Evolutionary conservation across 352 stramenopile species (phyloP), one percentile per base, ranked within the genome.

Genomic region (Phytophthora hibernalis): DNA sequence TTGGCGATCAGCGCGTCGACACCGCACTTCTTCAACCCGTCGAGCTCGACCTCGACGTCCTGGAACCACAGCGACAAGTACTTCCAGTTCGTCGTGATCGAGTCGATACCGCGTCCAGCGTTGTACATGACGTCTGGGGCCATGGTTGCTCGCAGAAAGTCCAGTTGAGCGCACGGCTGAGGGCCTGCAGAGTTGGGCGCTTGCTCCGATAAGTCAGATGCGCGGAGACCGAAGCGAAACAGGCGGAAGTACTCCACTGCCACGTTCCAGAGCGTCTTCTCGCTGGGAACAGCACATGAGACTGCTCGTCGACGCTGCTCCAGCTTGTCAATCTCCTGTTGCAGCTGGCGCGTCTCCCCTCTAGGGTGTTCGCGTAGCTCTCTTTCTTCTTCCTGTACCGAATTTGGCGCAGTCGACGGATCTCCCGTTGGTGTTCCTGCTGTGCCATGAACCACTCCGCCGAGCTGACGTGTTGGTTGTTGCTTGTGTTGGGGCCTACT

Each of bases 211-310:
- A 44, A 1, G 18, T 43, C 37, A 0, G 57, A 37, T 1, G 37
- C 28, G 2, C 49, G 51, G 26, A 63, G 48, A 5, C 65, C 65
- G 22, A 44, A 63, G 13, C 58, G 65, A 42, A 72, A 72, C 2
- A 72, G 37, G 13, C 65, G 65, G 18, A 68, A 72, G 35, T 72
- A 72, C 51, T 72, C 65, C 1, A 72, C 64, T 3, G 33, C 64
- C 8, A 72, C 64, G 6, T 54, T 67, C 64, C 64, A 72, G 0
- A 61, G 33, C 5, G 56, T 67, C 28, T 62, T 62, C 20, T 67
- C n/a, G 1, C 31, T 51, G 6, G 64, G 56, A 0, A 62, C 22
- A 0, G 40, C 49, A 28, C 51, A 10, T 8, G 28, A 26, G 42
- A 72, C 21, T 4, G 64, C 35, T 12, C 49, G 49, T n/a, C 43